Base-by-base conservation (phyloP, 2,329 filamentous ascomycete species). In the Sclerotiophoma versabilis region DNA sequence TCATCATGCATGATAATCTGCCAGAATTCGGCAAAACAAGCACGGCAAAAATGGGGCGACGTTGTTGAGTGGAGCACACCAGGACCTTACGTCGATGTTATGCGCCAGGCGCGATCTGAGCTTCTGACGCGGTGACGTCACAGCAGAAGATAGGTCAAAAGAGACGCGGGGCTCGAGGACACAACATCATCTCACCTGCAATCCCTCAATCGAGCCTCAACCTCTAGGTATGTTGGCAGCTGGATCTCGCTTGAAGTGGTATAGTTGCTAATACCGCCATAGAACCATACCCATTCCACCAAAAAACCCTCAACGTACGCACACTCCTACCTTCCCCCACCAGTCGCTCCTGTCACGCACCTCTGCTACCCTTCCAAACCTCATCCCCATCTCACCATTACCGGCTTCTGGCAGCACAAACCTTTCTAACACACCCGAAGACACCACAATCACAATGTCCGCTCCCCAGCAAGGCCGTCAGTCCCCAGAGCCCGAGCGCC, bases 401-500 rank as follows among this genome's bases (percentile, higher is more conserved):
- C n/a, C n/a, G n/a, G n/a, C n/a, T n/a, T n/a, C n/a, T n/a, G n/a
- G n/a, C n/a, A n/a, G n/a, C n/a, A n/a, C n/a, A n/a, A n/a, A n/a
- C n/a, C n/a, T n/a, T n/a, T n/a, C n/a, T n/a, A n/a, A n/a, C n/a
- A n/a, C n/a, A n/a, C n/a, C n/a, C n/a, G n/a, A n/a, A n/a, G n/a
- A 4, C 19, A 20, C 7, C 61, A 57, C 60, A 74, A 43, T 20
- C 36, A 86, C 61, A 69, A 91, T 92, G 89, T 87, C 89, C 66
- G 81, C 83, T 51, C 83, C 79, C 62, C 77, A 81, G 70, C 76
- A 84, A 76, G 89, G 90, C 74, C 87, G 87, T 71, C 84, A 96
- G 77, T 96, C 92, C 26, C 92, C 92, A 58, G 79, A 87, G 46
- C 90, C 90, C 23, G 86, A 90, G 78, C 72, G 75, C 63, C 90